Conservation (phyloP, 2,329 filamentous ascomycete species). For the Ilyonectria robusta region DNA sequence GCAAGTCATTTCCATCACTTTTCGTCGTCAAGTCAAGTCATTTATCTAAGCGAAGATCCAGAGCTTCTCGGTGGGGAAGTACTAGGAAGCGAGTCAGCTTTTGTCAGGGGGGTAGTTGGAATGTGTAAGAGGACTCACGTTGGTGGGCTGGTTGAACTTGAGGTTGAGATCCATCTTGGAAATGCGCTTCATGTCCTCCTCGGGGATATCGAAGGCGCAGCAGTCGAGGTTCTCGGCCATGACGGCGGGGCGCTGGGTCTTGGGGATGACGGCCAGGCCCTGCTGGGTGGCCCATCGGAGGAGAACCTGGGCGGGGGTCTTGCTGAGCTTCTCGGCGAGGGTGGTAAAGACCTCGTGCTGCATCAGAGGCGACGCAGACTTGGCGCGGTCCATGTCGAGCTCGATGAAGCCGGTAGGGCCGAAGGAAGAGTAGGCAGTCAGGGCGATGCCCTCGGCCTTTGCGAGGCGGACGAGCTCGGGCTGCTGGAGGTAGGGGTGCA, state of each 20-base stretch:
- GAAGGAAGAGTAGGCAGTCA: slow-evolving; percentile 90
- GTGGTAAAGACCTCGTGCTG: slow-evolving; percentile 75
- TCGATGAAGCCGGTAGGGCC: slow-evolving; percentile 85
- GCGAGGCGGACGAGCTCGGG: slow-evolving; percentile 78
- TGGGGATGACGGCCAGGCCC: slow-evolving; percentile 85
- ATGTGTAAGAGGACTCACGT: slow-evolving; percentile 64
- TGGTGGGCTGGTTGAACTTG: slow-evolving; percentile 83
- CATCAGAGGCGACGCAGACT: slow-evolving; percentile 78
- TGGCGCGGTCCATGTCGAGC: slow-evolving; percentile 74
- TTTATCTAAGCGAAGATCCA: slow-evolving; percentile 69
- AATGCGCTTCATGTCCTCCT: slow-evolving; percentile 78
- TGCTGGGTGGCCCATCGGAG: slow-evolving; percentile 91
- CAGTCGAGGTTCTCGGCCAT: slow-evolving; percentile 78
- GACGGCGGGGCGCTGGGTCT: slow-evolving; percentile 70
- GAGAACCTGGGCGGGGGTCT: slow-evolving; percentile 84
- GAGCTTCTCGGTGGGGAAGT: slow-evolving; percentile 69
- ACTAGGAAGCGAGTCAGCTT: slow-evolving; percentile 55
- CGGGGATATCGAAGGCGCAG: slow-evolving; percentile 74
- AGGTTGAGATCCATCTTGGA: slow-evolving; percentile 74
- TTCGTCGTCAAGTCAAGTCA: slow-evolving; percentile 35
- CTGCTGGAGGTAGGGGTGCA: slow-evolving; percentile 91
- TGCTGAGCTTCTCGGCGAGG: slow-evolving; percentile 78
- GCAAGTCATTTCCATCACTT: slow-evolving; percentile 39
- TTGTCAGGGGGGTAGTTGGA: too few species aligned
- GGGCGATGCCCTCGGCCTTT: slow-evolving; percentile 76